phyloP scores from a whole-genome alignment of 2,329 filamentous ascomycete species.

The Cryphonectria japonica region DNA sequence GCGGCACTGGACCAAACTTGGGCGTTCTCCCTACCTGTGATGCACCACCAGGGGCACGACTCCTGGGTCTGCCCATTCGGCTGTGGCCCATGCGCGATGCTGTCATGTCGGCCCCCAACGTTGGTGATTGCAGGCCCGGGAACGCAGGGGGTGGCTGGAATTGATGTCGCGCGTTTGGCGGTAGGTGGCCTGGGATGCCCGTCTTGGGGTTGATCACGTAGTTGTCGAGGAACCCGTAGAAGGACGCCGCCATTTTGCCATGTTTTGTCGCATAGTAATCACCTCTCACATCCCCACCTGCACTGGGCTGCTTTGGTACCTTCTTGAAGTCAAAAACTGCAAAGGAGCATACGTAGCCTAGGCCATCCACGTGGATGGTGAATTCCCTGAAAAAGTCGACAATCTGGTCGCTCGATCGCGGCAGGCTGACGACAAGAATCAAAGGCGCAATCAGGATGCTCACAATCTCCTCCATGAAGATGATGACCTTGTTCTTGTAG shows the following conservation, averaged over 20 bases:
- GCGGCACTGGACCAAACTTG: slow-evolving; percentile 49
- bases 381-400: slow-evolving; percentile 99
- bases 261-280: slow-evolving; percentile 96
- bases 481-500: slow-evolving; percentile 89
- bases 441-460: slow-evolving; percentile 92
- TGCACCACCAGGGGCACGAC: slow-evolving; percentile 42
- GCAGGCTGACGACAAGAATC: slow-evolving; percentile 83
- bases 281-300: slow-evolving; percentile 70
- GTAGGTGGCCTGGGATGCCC: slow-evolving; percentile 64
- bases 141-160: slow-evolving; percentile 80
- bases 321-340: slow-evolving; percentile 97
- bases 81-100: slow-evolving; percentile 52
- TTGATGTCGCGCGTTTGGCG: slow-evolving; percentile 57
- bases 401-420: slow-evolving; percentile 86
- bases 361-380: slow-evolving; percentile 92
- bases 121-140: slow-evolving; percentile 70
- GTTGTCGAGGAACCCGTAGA: slow-evolving; percentile 92
- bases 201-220: slow-evolving; percentile 78
- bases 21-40: slow-evolving; percentile 45
- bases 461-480: slow-evolving; percentile 89
- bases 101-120: slow-evolving; percentile 59
- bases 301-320: slow-evolving; percentile 56
- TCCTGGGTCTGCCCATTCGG: slow-evolving; percentile 46
- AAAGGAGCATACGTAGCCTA: slow-evolving; percentile 96
- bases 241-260: slow-evolving; percentile 97